Conservation (phyloP, 1,139 yeast genomes). For the Suhomyces anneliseae region DNA sequence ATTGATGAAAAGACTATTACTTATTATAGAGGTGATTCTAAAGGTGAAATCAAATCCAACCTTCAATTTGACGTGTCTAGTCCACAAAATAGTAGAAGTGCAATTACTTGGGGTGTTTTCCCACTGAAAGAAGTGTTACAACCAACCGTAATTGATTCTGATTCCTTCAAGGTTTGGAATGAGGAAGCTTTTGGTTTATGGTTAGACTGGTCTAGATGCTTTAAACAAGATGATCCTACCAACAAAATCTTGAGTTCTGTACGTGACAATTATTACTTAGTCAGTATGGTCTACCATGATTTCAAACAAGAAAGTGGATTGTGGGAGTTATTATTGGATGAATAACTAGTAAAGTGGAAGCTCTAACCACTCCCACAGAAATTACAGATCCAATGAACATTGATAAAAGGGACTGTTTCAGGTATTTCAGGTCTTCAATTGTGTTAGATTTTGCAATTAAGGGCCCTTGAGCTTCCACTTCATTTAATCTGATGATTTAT, state of each 20-base stretch:
- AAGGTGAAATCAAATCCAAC: conserved; percentile 61
- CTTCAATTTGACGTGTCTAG: conserved; percentile 33
- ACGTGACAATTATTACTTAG: conserved; percentile 65
- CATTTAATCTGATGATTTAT: background rate
- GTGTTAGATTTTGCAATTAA: too few species aligned
- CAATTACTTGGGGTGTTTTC: conserved; percentile 96
- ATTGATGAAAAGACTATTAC: conserved; percentile 51
- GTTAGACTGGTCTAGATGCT: conserved; percentile 89
- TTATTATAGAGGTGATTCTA: conserved; percentile 68
- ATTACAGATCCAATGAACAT: too few species aligned
- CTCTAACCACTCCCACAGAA: conserved; percentile 3
- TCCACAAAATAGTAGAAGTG: conserved; percentile 50
- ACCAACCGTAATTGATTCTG: conserved; percentile 84
- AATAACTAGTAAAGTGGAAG: conserved; percentile 22
- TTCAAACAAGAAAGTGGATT: conserved; percentile 71
- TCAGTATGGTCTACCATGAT: conserved; percentile 85
- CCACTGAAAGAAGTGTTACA: conserved; percentile 84
- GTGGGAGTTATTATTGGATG: conserved; percentile 62
- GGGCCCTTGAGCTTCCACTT: background rate
- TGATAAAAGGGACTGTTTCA: too few species aligned
- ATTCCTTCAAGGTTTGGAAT: conserved; percentile 88
- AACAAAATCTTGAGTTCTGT: conserved; percentile 61
- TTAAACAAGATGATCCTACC: conserved; percentile 55
- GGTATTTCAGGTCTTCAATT: too few species aligned
- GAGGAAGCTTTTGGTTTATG: conserved; percentile 92